Conservation (phyloP, 139 green algal genomes). For the Chara braunii region DNA sequence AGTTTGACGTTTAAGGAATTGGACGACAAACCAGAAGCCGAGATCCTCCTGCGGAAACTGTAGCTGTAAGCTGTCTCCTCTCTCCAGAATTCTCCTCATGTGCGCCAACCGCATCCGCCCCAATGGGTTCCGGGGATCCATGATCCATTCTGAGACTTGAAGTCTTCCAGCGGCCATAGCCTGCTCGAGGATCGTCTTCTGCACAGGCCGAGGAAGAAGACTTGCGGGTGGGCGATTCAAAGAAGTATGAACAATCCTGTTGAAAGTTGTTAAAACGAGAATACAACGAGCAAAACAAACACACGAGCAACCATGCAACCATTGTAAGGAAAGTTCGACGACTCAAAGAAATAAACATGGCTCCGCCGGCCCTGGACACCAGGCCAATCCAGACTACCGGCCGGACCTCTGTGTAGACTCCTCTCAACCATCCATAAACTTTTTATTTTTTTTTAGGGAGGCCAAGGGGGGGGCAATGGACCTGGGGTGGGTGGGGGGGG, state of each 20-base stretch:
- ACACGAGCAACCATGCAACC: no score
- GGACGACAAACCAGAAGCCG: conserved; percentile 75
- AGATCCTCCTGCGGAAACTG: conserved; percentile 87
- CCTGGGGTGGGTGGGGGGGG: no score
- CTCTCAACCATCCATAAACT: no score
- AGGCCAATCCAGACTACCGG: no score
- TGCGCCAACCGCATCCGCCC: conserved; percentile 13
- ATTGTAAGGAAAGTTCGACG: background rate
- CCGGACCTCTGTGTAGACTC: no score
- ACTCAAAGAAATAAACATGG: no score
- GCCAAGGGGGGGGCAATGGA: no score
- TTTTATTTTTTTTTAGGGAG: no score
- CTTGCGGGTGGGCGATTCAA: conserved; percentile 7
- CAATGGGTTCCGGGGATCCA: conserved; percentile 20
- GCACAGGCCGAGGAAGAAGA: conserved; percentile 3
- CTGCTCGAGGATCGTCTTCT: conserved; percentile 5
- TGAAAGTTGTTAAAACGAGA: background rate
- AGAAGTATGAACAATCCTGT: conserved; percentile 5
- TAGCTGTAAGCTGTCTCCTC: conserved; percentile 68
- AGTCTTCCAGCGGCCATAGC: conserved; percentile 3
- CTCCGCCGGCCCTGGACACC: no score
- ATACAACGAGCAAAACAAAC: no score
- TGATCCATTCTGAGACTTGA: conserved; percentile 11
- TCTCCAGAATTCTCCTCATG: conserved; percentile 52
- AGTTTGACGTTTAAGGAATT: no score